phyloP scores from a whole-genome alignment of 2,329 filamentous ascomycete genomes.

The Aspergillus sojae region DNA sequence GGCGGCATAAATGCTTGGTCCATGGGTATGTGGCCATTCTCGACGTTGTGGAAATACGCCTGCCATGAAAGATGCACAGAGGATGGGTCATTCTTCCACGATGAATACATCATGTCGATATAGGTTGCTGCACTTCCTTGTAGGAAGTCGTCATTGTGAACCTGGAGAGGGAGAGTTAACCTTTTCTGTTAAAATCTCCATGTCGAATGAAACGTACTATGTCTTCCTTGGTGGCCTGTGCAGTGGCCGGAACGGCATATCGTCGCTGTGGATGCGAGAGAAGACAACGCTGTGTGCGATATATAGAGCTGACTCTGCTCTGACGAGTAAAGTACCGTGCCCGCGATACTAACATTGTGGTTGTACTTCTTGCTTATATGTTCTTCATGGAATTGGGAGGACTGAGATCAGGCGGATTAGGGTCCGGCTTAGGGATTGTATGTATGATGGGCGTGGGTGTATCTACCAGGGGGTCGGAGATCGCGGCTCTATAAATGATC shows the following conservation, averaged over 20 bases:
- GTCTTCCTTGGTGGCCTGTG: background rate
- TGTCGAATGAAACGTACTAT: background rate
- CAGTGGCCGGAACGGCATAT: background rate
- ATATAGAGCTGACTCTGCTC: background rate
- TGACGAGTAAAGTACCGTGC: background rate
- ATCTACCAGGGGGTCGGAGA: background rate
- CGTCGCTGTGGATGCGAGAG: background rate
- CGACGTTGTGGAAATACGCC: constrained; percentile 99
- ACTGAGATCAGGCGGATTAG: too few relatives aligned
- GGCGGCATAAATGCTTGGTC: constrained; percentile 50
- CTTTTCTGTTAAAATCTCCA: background rate
- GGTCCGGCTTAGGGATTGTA: too few relatives aligned
- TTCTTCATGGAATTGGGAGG: too few relatives aligned
- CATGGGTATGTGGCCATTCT: constrained; percentile 76
- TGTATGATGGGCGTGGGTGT: too few relatives aligned
- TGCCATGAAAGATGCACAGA: constrained; percentile 98
- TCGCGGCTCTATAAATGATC: background rate
- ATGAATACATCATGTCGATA: constrained; percentile 99
- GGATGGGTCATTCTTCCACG: constrained; percentile 90
- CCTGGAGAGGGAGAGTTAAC: background rate
- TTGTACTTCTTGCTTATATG: background rate
- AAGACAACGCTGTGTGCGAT: background rate
- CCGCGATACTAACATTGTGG: background rate
- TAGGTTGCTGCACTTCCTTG: constrained; percentile 97
- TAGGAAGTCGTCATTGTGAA: constrained; percentile 63